Evolutionary conservation across 2,329 filamentous ascomycete species (phyloP).

Genomic region (Venturiaceae sp.): DNA sequence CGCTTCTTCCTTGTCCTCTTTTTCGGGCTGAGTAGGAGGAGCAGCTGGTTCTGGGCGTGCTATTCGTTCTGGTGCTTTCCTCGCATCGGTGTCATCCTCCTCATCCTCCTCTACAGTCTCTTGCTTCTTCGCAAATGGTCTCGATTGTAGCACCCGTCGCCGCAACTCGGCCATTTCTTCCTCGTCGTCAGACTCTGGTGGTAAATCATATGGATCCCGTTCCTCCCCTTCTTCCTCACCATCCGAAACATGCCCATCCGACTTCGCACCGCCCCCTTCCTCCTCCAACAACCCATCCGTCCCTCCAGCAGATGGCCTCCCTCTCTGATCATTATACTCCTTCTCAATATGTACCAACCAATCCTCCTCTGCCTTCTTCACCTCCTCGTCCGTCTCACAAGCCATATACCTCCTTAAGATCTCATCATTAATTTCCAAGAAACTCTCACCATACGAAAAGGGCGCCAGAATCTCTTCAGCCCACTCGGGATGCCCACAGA

Average conservation of each 20-base stretch:
- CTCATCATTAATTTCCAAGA: slow-evolving; percentile 81
- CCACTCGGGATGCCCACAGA: slow-evolving; percentile 89
- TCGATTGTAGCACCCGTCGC: slow-evolving; percentile 81
- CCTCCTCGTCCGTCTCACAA: slow-evolving; percentile 67
- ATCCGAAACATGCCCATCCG: slow-evolving; percentile 26
- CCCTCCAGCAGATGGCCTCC: slow-evolving; percentile 34
- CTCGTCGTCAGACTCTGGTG: slow-evolving; percentile 68
- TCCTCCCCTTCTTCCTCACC: slow-evolving; percentile 34
- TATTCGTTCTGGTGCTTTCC: slow-evolving; percentile 52
- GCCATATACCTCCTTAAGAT: slow-evolving; percentile 77
- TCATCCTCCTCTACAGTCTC: slow-evolving; percentile 23
- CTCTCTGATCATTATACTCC: slow-evolving; percentile 81
- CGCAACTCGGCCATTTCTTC: slow-evolving; percentile 90
- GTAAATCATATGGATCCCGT: slow-evolving; percentile 53
- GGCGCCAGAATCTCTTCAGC: slow-evolving; percentile 71
- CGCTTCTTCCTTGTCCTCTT: slow-evolving; percentile 53
- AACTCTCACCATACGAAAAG: slow-evolving; percentile 82
- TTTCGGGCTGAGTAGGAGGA: slow-evolving; percentile 43
- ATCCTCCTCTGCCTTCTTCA: slow-evolving; percentile 75
- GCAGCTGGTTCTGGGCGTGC: slow-evolving; percentile 15
- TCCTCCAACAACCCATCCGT: slow-evolving; percentile 42
- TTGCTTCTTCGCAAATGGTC: slow-evolving; percentile 63
- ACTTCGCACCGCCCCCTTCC: slow-evolving; percentile 16
- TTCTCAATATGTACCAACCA: slow-evolving; percentile 87
- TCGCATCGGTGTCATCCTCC: slow-evolving; percentile 24